These are phyloP conservation scores for Spencermartinsiella ligniputridi DNA, from an alignment of 1,139 yeast genomes.

Conservation along the genomic window DNA sequence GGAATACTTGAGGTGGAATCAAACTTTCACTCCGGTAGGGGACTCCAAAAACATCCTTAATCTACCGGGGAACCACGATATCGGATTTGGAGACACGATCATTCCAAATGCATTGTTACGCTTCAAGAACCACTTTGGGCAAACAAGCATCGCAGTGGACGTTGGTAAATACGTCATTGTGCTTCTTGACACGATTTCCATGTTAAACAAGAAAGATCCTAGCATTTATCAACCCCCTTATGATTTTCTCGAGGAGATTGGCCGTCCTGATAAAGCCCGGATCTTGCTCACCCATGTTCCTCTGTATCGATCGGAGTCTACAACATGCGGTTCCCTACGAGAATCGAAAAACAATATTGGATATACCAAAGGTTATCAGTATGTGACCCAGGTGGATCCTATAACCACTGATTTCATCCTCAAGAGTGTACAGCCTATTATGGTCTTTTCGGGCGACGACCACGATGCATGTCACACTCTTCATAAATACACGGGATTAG, in stretches of 20 bases:
- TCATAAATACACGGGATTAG: conserved; percentile 43
- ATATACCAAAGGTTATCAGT: conserved; percentile 66
- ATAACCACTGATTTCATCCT: conserved; percentile 56
- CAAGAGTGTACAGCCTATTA: conserved; percentile 52
- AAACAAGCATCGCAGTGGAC: conserved; percentile 49
- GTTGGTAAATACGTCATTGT: conserved; percentile 77
- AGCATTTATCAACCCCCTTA: conserved; percentile 42
- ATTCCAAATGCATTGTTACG: conserved; percentile 52
- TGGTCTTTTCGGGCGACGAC: conserved; percentile 89
- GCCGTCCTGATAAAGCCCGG: conserved; percentile 49
- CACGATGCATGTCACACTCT: conserved; percentile 87
- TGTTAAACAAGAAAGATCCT: conserved; percentile 49
- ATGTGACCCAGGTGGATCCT: conserved; percentile 67
- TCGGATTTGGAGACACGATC: conserved; percentile 77
- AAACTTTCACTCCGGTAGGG: conserved; percentile 52
- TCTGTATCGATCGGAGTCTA: conserved; percentile 53
- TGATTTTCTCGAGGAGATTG: conserved; percentile 35
- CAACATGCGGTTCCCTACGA: conserved; percentile 60
- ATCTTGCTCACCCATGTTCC: conserved; percentile 80
- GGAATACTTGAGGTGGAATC: conserved; percentile 67
- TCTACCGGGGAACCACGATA: conserved; percentile 93
- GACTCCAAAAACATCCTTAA: conserved; percentile 44
- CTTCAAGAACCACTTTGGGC: conserved; percentile 72
- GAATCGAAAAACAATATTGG: conserved; percentile 57
- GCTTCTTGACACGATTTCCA: conserved; percentile 73